Evolutionary conservation across 441 rosid species (phyloP).

Genomic region (Viola pubescens): DNA sequence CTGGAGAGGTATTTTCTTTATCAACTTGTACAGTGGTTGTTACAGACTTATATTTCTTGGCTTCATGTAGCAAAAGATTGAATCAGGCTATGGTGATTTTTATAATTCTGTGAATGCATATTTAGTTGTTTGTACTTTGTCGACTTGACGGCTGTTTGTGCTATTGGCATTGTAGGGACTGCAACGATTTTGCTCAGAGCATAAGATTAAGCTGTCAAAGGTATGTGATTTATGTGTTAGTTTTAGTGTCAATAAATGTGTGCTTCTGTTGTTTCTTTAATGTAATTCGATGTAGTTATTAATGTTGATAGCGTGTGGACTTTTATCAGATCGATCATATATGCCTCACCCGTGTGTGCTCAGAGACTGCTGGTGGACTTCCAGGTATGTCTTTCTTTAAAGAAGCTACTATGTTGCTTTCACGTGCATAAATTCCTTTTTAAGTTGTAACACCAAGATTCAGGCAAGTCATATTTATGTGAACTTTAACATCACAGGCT

Average conservation of each 20-base stretch:
- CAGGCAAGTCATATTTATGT: constrained; percentile 3
- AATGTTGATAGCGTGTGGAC: neutral
- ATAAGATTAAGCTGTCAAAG: constrained; percentile 86
- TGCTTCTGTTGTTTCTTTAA: neutral
- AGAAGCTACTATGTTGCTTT: neutral
- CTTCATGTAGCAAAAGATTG: no score
- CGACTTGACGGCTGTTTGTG: no score
- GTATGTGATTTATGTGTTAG: constrained; percentile 22
- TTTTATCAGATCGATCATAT: constrained; percentile 76
- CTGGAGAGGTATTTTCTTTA: constrained; percentile 48
- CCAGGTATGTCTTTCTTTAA: constrained; percentile 51
- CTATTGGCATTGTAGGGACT: constrained; percentile 53
- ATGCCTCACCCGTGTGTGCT: constrained; percentile 85
- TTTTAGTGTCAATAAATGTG: neutral
- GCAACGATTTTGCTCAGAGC: constrained; percentile 90
- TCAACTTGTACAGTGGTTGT: neutral
- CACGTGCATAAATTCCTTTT: neutral
- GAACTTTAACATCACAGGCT: constrained; percentile 30
- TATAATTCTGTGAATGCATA: no score
- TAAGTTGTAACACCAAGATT: neutral
- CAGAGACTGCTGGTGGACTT: constrained; percentile 95
- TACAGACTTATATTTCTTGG: no score
- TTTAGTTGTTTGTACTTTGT: no score
- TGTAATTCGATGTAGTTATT: no score
- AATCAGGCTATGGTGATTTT: no score